Evolutionary conservation across 2,329 filamentous ascomycete genomes (phyloP), one percentile per base, ranked within the genome.

Genomic region (Monosporascus sp.): DNA sequence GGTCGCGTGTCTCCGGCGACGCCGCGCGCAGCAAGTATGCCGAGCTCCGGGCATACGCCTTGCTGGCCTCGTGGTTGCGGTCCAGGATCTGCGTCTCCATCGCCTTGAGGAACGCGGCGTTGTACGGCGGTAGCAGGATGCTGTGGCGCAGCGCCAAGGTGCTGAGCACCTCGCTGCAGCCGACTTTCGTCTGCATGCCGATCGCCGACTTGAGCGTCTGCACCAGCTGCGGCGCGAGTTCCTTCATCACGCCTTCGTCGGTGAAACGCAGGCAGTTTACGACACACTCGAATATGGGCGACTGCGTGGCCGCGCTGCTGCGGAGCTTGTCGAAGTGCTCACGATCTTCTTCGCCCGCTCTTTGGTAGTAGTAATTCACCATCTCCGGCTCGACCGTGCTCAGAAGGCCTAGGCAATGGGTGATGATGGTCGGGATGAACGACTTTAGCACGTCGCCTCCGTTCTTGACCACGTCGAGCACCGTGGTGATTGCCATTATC

Each of bases 121-220:
- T 86, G 63, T 92, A 85, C 0, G 89, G 85, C 38, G 80, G 81
- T 69, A 97, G 89, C 31, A 92, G 76, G 38, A 86, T 79, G 37
- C 82, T 83, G 59, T 93, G 88, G 14, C 90, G 83, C 49, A 92
- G 93, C 49, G 90, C 89, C 7, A 99, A 78, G 1, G 90, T 92
- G 7, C 89, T 88, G 35, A 99, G 78, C 2, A 97, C 86, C 52
- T 90, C 84, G 58, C 88, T 89, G 64, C 91, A 95, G 38, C 91
- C 94, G 48, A 97, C 88, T 74, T 97, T 97, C 0, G 91, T 95
- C 2, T 93, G 93, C 72, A 97, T 85, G 1, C 92, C 93, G 38
- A 99, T 85, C 1, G 92, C 89, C 25, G 81, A 85, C 67, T 93
- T 94, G 71, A 97, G 90, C 0, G 88, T 86, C 31, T 81, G 79